These are phyloP conservation scores for Cucumis sativus DNA, from an alignment of 306 rosid genomes.

Conservation along the genomic window Cucumber_9930_V3 NC_026655.2:5443501-5444000, in stretches of 20 bases:
- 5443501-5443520: conserved; percentile 71
- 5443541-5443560: conserved; percentile 61
- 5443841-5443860: conserved; percentile 34
- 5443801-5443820: conserved; percentile 96
- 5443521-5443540: conserved; percentile 61
- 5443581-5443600: conserved; percentile 69
- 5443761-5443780: not conserved
- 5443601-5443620: conserved; percentile 58
- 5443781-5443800: not conserved
- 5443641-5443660: conserved; percentile 74
- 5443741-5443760: not conserved
- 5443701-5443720: conserved; percentile 68
- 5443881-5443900: conserved; percentile 84
- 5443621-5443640: conserved; percentile 72
- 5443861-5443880: conserved; percentile 45
- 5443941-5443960: conserved; percentile 88
- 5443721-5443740: conserved; percentile 22
- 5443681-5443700: conserved; percentile 80
- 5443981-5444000: conserved; percentile 71
- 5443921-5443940: conserved; percentile 49
- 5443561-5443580: conserved; percentile 63
- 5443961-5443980: conserved; percentile 87
- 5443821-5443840: conserved; percentile 76
- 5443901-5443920: conserved; percentile 61
- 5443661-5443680: conserved; percentile 79